phyloP scores from a whole-genome alignment of 2,329 filamentous ascomycete genomes.

The Purpureocillium takamizusanense region DNA sequence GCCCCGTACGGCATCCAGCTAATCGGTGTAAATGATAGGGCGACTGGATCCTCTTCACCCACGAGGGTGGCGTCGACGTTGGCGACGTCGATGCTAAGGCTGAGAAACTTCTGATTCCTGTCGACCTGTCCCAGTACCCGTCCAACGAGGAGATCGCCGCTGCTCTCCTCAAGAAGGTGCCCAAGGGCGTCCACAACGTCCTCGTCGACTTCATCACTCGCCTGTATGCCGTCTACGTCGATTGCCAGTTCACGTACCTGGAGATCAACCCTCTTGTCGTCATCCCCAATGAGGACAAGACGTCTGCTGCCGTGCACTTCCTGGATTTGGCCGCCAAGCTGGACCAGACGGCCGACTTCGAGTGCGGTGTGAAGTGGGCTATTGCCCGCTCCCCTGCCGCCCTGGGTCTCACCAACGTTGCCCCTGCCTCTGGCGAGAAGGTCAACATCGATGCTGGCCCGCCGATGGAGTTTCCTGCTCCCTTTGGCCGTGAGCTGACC shows the following conservation, averaged over 20 bases:
- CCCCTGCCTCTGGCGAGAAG: conserved; percentile 57
- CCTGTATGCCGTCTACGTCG: conserved; percentile 96
- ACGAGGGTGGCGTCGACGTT: conserved; percentile 99
- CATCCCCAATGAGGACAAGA: conserved; percentile 86
- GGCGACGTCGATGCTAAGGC: conserved; percentile 98
- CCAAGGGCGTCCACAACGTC: conserved; percentile 92
- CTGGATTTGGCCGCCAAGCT: conserved; percentile 97
- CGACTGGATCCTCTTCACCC: conserved; percentile 99
- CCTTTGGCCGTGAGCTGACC: conserved; percentile 94
- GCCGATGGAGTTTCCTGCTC: conserved; percentile 97
- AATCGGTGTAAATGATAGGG: conserved; percentile 48
- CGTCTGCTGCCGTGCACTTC: conserved; percentile 93
- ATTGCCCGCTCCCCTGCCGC: conserved; percentile 85
- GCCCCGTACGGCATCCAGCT: conserved; percentile 7
- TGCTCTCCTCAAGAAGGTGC: conserved; percentile 83
- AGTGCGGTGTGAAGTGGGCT: conserved; percentile 98
- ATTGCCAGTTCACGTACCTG: conserved; percentile 99
- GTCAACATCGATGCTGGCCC: conserved; percentile 93
- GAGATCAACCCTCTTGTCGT: conserved; percentile 99
- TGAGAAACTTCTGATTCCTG: conserved; percentile 95
- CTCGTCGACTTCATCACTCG: conserved; percentile 98
- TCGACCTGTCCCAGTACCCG: conserved; percentile 88
- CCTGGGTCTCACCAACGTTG: conserved; percentile 68
- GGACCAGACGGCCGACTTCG: conserved; percentile 98
- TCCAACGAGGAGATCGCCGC: conserved; percentile 90